phyloP scores from a whole-genome alignment of 2,329 filamentous ascomycete species.

The Fusarium pininemorale region DNA sequence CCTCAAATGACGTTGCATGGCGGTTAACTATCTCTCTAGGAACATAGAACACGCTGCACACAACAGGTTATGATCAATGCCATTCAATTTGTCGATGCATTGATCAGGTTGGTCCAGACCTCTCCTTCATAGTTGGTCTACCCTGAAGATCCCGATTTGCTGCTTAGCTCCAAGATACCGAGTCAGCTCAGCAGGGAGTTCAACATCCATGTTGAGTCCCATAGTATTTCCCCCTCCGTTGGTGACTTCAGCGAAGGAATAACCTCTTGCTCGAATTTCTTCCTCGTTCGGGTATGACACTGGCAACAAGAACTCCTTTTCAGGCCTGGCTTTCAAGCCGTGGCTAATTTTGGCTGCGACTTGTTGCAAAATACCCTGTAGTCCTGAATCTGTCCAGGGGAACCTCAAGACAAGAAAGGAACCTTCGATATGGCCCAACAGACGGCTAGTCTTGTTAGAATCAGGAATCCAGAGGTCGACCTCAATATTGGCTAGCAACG shows the following conservation, averaged over 20 bases:
- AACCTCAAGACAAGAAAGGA: conserved; percentile 74
- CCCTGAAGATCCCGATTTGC: conserved; percentile 73
- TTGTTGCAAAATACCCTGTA: conserved; percentile 56
- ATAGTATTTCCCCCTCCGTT: conserved; percentile 69
- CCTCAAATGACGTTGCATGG: not conserved
- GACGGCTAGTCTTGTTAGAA: conserved; percentile 60
- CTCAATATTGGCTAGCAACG: conserved; percentile 75
- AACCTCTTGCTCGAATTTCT: conserved; percentile 67
- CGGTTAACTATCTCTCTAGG: not conserved
- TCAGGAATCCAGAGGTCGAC: conserved; percentile 77
- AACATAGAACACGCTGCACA: not conserved
- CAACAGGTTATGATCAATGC: too few species aligned
- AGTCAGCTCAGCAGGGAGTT: conserved; percentile 69
- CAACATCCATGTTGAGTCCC: conserved; percentile 65
- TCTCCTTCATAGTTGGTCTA: conserved; percentile 66
- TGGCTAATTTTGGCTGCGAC: conserved; percentile 61
- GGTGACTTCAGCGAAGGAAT: conserved; percentile 67
- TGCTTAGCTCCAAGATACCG: conserved; percentile 74
- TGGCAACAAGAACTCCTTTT: conserved; percentile 73
- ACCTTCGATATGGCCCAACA: conserved; percentile 60
- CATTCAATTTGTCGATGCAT: conserved; percentile 63
- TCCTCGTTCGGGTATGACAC: conserved; percentile 66
- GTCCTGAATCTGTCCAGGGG: conserved; percentile 64
- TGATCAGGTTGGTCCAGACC: conserved; percentile 59
- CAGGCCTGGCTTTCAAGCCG: conserved; percentile 60